These are phyloP conservation scores for Aphanomyces astaci DNA, from an alignment of 352 stramenopile species.

Conservation along the genomic window DNA sequence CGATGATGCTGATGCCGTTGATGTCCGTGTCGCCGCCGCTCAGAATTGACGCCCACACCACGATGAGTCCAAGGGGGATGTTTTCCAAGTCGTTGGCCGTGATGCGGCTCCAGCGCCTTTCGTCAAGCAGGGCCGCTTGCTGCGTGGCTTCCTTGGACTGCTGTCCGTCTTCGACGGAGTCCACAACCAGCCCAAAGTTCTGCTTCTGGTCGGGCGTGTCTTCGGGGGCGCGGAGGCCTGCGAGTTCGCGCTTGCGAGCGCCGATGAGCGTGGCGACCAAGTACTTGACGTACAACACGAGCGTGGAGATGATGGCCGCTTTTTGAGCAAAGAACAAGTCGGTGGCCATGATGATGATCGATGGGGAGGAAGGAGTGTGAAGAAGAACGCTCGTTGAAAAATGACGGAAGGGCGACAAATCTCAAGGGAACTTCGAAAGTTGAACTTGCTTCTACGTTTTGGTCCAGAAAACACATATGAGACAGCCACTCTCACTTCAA, in stretches of 20 bases:
- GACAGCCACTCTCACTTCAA: too few relatives aligned
- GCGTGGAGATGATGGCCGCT: slow-evolving; percentile 5
- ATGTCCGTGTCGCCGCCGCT: neutral
- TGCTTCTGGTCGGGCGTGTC: slow-evolving; percentile 17
- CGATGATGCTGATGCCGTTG: slow-evolving; percentile 3
- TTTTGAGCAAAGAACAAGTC: neutral
- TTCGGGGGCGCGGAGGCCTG: slow-evolving; percentile 17
- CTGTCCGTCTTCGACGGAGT: neutral
- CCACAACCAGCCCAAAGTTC: slow-evolving; percentile 15
- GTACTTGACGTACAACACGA: slow-evolving; percentile 20
- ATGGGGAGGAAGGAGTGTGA: too few relatives aligned
- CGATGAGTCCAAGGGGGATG: slow-evolving; percentile 15
- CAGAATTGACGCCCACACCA: neutral
- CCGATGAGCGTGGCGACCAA: neutral
- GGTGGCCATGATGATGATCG: neutral
- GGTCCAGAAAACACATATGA: too few relatives aligned
- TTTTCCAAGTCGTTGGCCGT: slow-evolving; percentile 19
- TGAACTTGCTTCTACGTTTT: too few relatives aligned
- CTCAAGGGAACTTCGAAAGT: too few relatives aligned
- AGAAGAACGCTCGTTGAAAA: neutral
- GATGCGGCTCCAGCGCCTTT: slow-evolving; percentile 14
- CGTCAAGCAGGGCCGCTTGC: slow-evolving; percentile 3
- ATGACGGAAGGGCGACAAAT: neutral
- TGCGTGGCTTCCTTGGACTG: neutral
- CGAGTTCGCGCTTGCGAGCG: neutral